Percentiles rank a stretch among this genome's conserved stretches.
phyloP scores from a whole-genome alignment of 768 basidiomycete species.

The Boletus sensibilis region DNA sequence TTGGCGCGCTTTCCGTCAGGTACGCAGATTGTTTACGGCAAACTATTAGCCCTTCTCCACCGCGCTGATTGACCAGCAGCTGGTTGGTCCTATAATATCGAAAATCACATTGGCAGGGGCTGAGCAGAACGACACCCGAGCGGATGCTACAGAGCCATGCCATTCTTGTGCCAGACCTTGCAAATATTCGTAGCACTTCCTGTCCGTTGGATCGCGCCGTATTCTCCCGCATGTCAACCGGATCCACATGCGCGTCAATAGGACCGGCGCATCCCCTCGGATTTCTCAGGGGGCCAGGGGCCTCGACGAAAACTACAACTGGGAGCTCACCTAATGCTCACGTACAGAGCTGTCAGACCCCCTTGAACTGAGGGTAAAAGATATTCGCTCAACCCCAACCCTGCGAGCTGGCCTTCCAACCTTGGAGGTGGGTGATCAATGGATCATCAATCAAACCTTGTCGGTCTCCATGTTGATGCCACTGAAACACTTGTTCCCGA shows the following conservation, averaged over 20 bases:
- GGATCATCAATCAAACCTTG: neutral
- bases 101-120: neutral
- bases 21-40: neutral
- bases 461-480: neutral
- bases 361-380: neutral
- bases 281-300: constrained; percentile 14
- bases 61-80: neutral
- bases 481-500: constrained; percentile 5
- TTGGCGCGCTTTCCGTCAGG: neutral
- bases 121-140: neutral
- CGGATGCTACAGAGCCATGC: neutral
- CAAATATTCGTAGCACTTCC: neutral
- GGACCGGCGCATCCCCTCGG: constrained; percentile 18
- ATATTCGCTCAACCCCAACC: neutral
- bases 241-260: neutral
- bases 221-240: neutral
- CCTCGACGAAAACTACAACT: neutral
- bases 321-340: neutral
- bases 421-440: neutral
- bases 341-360: neutral
- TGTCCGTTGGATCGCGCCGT: neutral
- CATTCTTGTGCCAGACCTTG: neutral
- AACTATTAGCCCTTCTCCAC: neutral
- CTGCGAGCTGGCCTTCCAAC: neutral
- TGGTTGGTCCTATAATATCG: neutral